Evolutionary conservation across 805 yeast species (phyloP).

Genomic region (Wickerhamomyces chambardii): DNA sequence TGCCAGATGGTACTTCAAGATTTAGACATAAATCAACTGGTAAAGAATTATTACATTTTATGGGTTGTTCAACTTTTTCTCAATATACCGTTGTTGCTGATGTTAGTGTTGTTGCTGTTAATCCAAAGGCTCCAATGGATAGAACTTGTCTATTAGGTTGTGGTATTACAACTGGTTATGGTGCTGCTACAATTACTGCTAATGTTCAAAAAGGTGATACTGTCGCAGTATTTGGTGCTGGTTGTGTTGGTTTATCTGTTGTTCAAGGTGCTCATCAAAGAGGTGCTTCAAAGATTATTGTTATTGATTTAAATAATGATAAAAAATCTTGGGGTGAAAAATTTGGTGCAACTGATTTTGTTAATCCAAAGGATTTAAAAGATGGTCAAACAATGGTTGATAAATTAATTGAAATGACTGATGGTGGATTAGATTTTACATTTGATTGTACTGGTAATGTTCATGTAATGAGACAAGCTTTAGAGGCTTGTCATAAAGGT

Average conservation of each 20-base stretch:
- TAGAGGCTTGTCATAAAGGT: conserved; percentile 97
- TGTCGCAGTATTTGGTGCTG: conserved; percentile 96
- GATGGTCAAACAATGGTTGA: conserved; percentile 73
- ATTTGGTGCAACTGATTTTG: conserved; percentile 93
- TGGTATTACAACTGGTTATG: conserved; percentile 98
- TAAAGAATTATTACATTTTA: conserved; percentile 77
- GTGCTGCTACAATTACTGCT: conserved; percentile 95
- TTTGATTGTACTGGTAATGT: conserved; percentile 98
- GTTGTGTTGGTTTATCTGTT: conserved; percentile 94
- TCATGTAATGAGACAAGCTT: conserved; percentile 89
- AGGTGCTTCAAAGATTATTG: conserved; percentile 75
- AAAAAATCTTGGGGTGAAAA: conserved; percentile 81
- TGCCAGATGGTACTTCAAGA: conserved; percentile 97
- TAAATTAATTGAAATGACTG: conserved; percentile 80
- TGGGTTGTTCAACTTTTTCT: conserved; percentile 97
- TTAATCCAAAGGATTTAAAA: conserved; percentile 74
- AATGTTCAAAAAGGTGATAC: conserved; percentile 85
- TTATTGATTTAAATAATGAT: conserved; percentile 77
- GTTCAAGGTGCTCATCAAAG: conserved; percentile 89
- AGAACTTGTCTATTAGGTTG: conserved; percentile 92
- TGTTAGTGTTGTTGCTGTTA: conserved; percentile 89
- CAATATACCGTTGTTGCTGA: conserved; percentile 98
- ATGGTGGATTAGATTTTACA: conserved; percentile 94
- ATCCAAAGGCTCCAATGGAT: conserved; percentile 76
- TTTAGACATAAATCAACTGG: conserved; percentile 71